phyloP scores from a whole-genome alignment of 768 basidiomycete genomes.

The Termitomyces sp. region DNA sequence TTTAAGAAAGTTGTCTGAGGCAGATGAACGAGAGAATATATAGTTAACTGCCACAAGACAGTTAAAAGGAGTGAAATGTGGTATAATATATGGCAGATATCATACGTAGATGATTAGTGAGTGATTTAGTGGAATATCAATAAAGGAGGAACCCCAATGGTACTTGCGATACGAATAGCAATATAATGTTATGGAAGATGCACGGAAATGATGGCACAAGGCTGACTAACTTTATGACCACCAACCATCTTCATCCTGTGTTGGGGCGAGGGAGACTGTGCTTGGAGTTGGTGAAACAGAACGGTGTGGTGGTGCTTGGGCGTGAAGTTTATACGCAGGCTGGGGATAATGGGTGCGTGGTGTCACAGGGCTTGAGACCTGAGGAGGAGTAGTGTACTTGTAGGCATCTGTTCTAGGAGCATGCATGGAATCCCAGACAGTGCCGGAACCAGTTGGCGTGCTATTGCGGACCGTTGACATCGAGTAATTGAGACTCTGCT shows the following conservation, averaged over 20 bases:
- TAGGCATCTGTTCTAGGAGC: slow-evolving; percentile 29
- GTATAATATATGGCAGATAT: slow-evolving; percentile 4
- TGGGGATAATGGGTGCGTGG: slow-evolving; percentile 30
- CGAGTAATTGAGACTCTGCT: slow-evolving; percentile 29
- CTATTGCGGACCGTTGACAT: slow-evolving; percentile 32
- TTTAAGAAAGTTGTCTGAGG: neutral
- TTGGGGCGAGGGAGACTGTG: slow-evolving; percentile 65
- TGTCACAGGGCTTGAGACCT: slow-evolving; percentile 23
- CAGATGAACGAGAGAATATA: neutral
- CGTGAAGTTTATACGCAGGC: slow-evolving; percentile 25
- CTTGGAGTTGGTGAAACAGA: slow-evolving; percentile 70
- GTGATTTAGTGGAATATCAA: neutral
- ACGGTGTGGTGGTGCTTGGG: slow-evolving; percentile 20
- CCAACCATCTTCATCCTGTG: slow-evolving; percentile 74
- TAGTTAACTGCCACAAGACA: neutral
- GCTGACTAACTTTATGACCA: slow-evolving; percentile 41
- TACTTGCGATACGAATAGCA: slow-evolving; percentile 6
- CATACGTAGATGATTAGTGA: neutral
- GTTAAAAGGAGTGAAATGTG: neutral
- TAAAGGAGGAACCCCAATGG: neutral
- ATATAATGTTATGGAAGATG: neutral
- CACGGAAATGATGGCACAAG: neutral
- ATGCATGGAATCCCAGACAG: slow-evolving; percentile 73
- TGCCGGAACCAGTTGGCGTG: slow-evolving; percentile 36
- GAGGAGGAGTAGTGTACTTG: slow-evolving; percentile 18